phyloP scores from a whole-genome alignment of 2,329 filamentous ascomycete species.

The Trichophyton simii region DNA sequence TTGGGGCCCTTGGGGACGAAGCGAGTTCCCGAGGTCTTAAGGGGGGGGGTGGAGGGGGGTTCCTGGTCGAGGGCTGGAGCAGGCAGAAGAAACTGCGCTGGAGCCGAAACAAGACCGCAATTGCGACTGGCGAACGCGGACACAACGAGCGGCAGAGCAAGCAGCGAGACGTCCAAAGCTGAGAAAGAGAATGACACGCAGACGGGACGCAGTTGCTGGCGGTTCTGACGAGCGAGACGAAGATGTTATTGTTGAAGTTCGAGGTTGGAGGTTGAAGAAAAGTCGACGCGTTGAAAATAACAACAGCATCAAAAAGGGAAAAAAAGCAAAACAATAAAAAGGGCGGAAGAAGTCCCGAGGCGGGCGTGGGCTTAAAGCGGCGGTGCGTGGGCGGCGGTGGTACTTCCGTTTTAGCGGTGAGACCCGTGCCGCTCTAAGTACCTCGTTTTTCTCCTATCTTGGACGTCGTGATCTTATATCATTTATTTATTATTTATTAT shows the following conservation, averaged over 20 bases:
- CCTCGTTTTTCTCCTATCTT: neutral
- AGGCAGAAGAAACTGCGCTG: neutral
- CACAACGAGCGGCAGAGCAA: neutral
- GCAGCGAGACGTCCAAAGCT: neutral
- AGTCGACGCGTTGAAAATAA: neutral
- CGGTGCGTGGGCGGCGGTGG: neutral
- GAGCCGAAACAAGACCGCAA: neutral
- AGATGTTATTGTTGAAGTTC: too few relatives aligned
- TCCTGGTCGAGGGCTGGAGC: neutral
- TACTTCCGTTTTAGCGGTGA: neutral
- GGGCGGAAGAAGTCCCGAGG: neutral
- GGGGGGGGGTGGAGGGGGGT: neutral
- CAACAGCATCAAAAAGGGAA: neutral
- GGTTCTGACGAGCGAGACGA: neutral
- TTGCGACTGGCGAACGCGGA: neutral
- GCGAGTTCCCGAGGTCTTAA: neutral
- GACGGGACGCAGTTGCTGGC: too few relatives aligned
- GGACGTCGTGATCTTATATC: too few relatives aligned
- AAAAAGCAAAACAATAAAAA: slow-evolving; percentile 1
- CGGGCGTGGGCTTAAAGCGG: neutral
- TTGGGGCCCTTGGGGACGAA: neutral
- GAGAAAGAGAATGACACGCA: neutral
- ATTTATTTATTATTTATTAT: neutral
- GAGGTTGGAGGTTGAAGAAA: neutral
- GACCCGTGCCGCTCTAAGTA: neutral